Evolutionary conservation across 2,329 filamentous ascomycete species (phyloP).

Genomic region (Periconia digitata): DNA sequence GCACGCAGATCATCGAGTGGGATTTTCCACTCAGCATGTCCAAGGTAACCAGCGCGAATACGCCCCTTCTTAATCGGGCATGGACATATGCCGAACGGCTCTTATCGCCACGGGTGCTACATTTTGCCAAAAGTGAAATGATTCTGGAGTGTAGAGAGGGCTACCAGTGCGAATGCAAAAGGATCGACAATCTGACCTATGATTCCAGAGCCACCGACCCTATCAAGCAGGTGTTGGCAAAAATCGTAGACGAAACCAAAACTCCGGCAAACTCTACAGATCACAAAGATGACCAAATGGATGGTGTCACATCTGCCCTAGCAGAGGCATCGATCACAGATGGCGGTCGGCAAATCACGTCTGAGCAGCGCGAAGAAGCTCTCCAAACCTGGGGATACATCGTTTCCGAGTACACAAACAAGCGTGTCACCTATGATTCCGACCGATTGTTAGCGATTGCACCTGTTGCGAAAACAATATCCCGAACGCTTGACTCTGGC

Average conservation of each 20-base stretch:
- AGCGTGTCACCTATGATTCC: slow-evolving; percentile 34
- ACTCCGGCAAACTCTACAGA: slow-evolving; percentile 12
- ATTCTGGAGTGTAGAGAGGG: slow-evolving; percentile 40
- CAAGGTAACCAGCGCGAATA: slow-evolving; percentile 30
- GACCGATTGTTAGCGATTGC: slow-evolving; percentile 36
- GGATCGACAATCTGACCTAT: slow-evolving; percentile 31
- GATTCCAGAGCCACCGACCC: slow-evolving; percentile 37
- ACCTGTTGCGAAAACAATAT: slow-evolving; percentile 32
- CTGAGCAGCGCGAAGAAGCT: slow-evolving; percentile 27
- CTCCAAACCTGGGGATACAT: slow-evolving; percentile 40
- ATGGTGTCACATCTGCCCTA: slow-evolving; percentile 33
- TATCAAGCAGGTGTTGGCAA: slow-evolving; percentile 37
- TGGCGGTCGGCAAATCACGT: slow-evolving; percentile 12
- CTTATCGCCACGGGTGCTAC: slow-evolving; percentile 33
- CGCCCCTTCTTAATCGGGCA: slow-evolving; percentile 36
- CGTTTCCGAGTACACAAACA: slow-evolving; percentile 39
- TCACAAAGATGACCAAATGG: slow-evolving; percentile 20
- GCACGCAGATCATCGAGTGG: slow-evolving; percentile 40
- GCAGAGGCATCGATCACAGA: slow-evolving; percentile 29
- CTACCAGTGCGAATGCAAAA: slow-evolving; percentile 40
- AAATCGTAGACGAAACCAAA: slow-evolving; percentile 21
- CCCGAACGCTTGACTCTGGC: slow-evolving; percentile 26
- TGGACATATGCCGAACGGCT: slow-evolving; percentile 38
- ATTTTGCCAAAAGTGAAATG: slow-evolving; percentile 40
- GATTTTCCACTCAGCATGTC: slow-evolving; percentile 36